Conservation (phyloP, 345 rosid genomes). For the Raphanus sativus region DNA sequence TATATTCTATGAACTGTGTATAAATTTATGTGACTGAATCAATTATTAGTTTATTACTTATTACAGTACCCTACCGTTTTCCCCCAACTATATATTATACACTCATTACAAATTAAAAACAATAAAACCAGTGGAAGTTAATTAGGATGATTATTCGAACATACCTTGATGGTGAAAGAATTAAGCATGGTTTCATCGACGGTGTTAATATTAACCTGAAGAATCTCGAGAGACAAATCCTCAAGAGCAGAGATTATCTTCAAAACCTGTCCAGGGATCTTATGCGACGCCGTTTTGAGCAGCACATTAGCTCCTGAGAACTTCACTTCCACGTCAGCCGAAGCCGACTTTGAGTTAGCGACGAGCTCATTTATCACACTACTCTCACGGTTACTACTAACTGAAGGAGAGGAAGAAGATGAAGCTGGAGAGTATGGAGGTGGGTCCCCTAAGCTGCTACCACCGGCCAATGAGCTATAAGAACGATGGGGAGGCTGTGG, state of each 20-base stretch:
- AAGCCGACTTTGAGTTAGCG: constrained; percentile 75
- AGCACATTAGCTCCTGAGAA: constrained; percentile 80
- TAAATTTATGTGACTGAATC: constrained; percentile 21
- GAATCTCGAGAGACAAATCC: constrained; percentile 78
- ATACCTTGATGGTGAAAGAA: constrained; percentile 98
- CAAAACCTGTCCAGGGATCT: constrained; percentile 79
- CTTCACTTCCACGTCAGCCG: constrained; percentile 94
- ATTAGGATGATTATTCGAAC: constrained; percentile 20
- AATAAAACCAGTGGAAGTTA: neutral
- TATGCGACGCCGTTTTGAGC: constrained; percentile 76
- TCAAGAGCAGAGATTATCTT: constrained; percentile 79
- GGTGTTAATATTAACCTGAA: constrained; percentile 59
- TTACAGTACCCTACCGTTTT: constrained; percentile 33
- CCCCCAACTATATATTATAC: constrained; percentile 9
- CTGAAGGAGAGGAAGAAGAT: constrained; percentile 61
- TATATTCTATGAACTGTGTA: constrained; percentile 4
- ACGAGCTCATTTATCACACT: constrained; percentile 62
- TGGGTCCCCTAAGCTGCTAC: constrained; percentile 46
- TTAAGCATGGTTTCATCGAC: constrained; percentile 73
- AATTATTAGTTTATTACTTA: constrained; percentile 32
- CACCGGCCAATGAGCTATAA: constrained; percentile 27
- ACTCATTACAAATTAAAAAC: neutral
- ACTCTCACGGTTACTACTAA: constrained; percentile 40
- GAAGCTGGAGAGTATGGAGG: constrained; percentile 43
- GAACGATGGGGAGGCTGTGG: constrained; percentile 45